Conservation (phyloP, 2,329 filamentous ascomycete genomes). For the Xylariomycetidae sp. region DNA sequence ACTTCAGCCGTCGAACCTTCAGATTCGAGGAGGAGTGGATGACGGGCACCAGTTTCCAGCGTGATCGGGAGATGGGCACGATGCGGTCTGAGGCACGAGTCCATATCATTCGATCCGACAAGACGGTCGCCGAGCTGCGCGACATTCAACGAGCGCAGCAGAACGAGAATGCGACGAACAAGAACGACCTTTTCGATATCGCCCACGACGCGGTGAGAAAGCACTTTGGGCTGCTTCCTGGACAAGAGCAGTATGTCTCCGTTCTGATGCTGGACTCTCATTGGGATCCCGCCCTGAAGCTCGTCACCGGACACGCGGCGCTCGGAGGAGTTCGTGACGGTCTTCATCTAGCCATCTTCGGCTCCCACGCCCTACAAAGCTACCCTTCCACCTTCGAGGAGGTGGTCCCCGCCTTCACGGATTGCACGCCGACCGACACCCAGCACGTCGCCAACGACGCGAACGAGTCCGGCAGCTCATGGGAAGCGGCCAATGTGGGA, state of each 20-base stretch:
- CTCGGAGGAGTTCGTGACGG: slow-evolving; percentile 76
- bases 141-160: slow-evolving; percentile 77
- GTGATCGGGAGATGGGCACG: slow-evolving; percentile 64
- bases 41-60: slow-evolving; percentile 70
- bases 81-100: slow-evolving; percentile 91
- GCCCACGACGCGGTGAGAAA: slow-evolving; percentile 72
- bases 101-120: slow-evolving; percentile 76
- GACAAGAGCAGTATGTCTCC: slow-evolving; percentile 85
- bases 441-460: slow-evolving; percentile 78
- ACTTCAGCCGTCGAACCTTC: slow-evolving; percentile 79
- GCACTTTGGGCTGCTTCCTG: slow-evolving; percentile 69
- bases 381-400: slow-evolving; percentile 89
- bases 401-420: slow-evolving; percentile 80
- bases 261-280: slow-evolving; percentile 82
- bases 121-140: slow-evolving; percentile 79
- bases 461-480: slow-evolving; percentile 81
- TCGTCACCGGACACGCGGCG: slow-evolving; percentile 76
- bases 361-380: slow-evolving; percentile 85
- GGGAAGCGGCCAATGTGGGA: slow-evolving; percentile 92
- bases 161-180: slow-evolving; percentile 62
- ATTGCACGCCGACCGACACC: slow-evolving; percentile 85
- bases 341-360: slow-evolving; percentile 81
- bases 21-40: slow-evolving; percentile 96
- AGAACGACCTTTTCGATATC: slow-evolving; percentile 70
- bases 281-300: slow-evolving; percentile 70